Evolutionary conservation across 2,329 filamentous ascomycete genomes (phyloP).

Genomic region (Ascochyta pisi): DNA sequence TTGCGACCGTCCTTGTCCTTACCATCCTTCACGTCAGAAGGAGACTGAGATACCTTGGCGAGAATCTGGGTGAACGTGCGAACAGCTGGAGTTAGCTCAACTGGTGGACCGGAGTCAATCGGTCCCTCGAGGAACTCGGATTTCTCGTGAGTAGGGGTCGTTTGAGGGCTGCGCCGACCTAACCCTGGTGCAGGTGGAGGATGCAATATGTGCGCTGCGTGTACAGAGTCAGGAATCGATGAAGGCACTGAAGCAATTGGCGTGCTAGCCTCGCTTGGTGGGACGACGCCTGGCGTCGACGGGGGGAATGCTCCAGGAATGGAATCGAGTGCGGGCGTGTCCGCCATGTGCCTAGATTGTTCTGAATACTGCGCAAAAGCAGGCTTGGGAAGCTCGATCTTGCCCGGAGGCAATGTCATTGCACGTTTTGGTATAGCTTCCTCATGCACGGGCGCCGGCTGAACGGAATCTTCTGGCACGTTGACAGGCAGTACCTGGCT

Average conservation of each 20-base stretch:
- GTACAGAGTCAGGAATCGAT: conserved; percentile 12
- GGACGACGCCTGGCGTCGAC: conserved; percentile 51
- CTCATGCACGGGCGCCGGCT: conserved; percentile 10
- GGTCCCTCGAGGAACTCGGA: conserved; percentile 45
- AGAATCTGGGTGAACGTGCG: conserved; percentile 50
- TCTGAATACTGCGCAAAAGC: conserved; percentile 22
- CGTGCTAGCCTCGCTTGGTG: conserved; percentile 49
- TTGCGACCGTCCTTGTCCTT: conserved; percentile 58
- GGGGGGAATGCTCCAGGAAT: conserved; percentile 69
- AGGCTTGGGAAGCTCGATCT: conserved; percentile 35
- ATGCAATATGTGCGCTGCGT: conserved; percentile 29
- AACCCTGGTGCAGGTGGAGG: conserved; percentile 25
- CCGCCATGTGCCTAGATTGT: conserved; percentile 32
- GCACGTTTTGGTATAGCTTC: conserved; percentile 22
- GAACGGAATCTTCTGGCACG: not conserved
- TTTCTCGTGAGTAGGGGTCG: conserved; percentile 41
- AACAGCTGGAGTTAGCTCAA: conserved; percentile 36
- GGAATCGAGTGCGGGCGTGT: conserved; percentile 35
- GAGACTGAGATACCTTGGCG: conserved; percentile 56
- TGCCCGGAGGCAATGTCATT: conserved; percentile 31
- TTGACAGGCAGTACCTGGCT: conserved; percentile 16
- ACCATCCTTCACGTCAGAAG: conserved; percentile 68
- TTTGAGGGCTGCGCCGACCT: conserved; percentile 30
- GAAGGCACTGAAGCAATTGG: conserved; percentile 30
- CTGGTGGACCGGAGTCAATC: conserved; percentile 33